Conservation (phyloP, 192 early-diverging fungal species). For the Umbelopsis isabellina region DNA sequence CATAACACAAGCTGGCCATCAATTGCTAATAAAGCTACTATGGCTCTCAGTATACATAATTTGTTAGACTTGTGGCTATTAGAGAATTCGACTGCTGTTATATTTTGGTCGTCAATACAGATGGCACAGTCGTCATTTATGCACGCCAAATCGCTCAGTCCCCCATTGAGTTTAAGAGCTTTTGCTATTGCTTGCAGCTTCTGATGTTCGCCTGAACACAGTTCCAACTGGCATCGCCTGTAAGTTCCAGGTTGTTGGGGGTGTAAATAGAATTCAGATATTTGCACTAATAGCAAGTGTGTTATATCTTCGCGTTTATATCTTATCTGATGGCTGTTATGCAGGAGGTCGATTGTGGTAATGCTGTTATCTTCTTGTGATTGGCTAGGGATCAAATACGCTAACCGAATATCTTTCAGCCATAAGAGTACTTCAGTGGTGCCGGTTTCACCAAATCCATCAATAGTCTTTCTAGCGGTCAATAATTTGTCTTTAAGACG, state of each 20-base stretch:
- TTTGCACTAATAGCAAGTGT: constrained; percentile 36
- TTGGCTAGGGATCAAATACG: constrained; percentile 21
- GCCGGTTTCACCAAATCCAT: constrained; percentile 39
- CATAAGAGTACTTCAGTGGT: constrained; percentile 41
- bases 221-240: constrained; percentile 15
- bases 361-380: neutral
- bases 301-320: constrained; percentile 31
- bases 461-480: constrained; percentile 36
- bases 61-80: neutral
- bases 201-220: constrained; percentile 16
- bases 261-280: constrained; percentile 27
- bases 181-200: constrained; percentile 35
- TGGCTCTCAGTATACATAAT: constrained; percentile 23
- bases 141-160: constrained; percentile 12
- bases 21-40: constrained; percentile 27
- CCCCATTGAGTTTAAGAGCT: constrained; percentile 18
- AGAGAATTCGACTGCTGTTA: neutral
- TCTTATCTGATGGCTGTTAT: constrained; percentile 24
- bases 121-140: constrained; percentile 36
- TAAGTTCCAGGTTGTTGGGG: constrained; percentile 7
- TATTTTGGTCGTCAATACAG: constrained; percentile 29
- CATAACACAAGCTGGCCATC: constrained; percentile 26
- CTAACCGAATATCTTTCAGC: constrained; percentile 43
- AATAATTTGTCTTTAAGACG: constrained; percentile 45
- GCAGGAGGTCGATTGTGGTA: neutral